Evolutionary conservation across 768 basidiomycete genomes (phyloP), one percentile per base, ranked within the genome.

Genomic region (Coprinopsis strossmayeri): DNA sequence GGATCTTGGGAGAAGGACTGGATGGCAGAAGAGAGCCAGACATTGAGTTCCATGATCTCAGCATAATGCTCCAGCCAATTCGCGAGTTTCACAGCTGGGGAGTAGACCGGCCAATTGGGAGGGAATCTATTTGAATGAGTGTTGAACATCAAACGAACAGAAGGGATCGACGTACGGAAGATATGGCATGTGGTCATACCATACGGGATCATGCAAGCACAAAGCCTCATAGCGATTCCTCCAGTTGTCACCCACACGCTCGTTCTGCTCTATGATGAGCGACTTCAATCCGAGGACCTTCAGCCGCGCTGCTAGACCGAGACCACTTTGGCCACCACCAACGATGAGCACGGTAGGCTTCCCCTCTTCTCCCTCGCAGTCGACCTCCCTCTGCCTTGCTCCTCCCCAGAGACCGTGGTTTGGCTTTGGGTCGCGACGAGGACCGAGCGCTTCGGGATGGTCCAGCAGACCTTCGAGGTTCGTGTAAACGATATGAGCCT

Each of bases 31-130:
- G 77, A 74, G 0, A 74, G 78, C 84, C 82, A 85, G 9, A 81
- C 73, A 49, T 82, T 76, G 34, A 87, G 60, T 48, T 85, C 84
- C 27, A 84, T 67, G 2, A 69, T 59, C 3, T 76, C 67, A 0
- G 77, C 81, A 51, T 85, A 87, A 3, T 64, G 66, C 57, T 86
- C 83, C 13, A 85, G 63, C 78, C 79, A 84, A 52, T 79, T 72
- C 0, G 74, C 80, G n/a, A 84, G 69, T 72, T 81, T 77, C 17
- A 60, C 63, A 18, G 79, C 74, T 0, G 81, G 79, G 0, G 72
- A 70, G 39, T 66, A 81, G 5, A 74, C 70, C 1, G 79, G 80
- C 80, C 81, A 82, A 12, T 72, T 74, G 1, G 71, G 55, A 0
- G 81, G 82, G 63, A 82, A 83, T 11, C 77, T 77, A 73, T 49